Evolutionary conservation across 139 green algal genomes (phyloP).

Genomic region (Dunaliella sp.): DNA sequence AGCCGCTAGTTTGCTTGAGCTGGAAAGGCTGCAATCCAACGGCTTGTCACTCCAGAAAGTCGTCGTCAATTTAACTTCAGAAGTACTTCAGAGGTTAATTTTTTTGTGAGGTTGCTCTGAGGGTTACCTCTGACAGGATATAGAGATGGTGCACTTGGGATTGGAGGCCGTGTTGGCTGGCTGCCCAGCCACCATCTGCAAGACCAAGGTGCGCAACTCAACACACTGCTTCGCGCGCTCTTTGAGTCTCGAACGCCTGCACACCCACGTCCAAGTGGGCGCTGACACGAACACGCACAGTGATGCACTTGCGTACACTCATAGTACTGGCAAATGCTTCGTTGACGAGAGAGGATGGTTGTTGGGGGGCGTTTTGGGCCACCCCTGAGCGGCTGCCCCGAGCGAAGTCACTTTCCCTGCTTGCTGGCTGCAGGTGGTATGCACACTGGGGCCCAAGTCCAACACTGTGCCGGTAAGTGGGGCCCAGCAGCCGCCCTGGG

Average conservation of each 20-base stretch:
- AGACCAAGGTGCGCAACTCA: slow-evolving; percentile 69
- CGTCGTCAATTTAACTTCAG: too few relatives aligned
- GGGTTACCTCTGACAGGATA: too few relatives aligned
- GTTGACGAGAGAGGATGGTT: too few relatives aligned
- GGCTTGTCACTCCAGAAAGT: not conserved
- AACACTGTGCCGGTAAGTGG: slow-evolving; percentile 52
- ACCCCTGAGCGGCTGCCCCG: not conserved
- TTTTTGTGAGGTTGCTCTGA: too few relatives aligned
- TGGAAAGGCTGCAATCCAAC: not conserved
- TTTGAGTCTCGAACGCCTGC: not conserved
- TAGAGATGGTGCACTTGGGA: slow-evolving; percentile 60
- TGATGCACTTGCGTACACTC: too few relatives aligned
- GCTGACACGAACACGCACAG: too few relatives aligned
- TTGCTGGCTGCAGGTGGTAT: slow-evolving; percentile 77
- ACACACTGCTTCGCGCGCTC: not conserved
- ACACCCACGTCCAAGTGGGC: not conserved
- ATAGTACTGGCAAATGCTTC: too few relatives aligned
- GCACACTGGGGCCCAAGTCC: slow-evolving; percentile 86
- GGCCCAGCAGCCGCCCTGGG: too few relatives aligned
- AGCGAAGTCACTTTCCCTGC: not conserved
- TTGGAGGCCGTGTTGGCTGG: slow-evolving; percentile 70
- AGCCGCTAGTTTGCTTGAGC: too few relatives aligned
- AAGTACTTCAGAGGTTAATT: too few relatives aligned
- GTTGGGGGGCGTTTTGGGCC: not conserved
- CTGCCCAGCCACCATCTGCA: slow-evolving; percentile 55